Conservation (phyloP, 768 basidiomycete genomes). For the Gymnopilus dilepis region DNA sequence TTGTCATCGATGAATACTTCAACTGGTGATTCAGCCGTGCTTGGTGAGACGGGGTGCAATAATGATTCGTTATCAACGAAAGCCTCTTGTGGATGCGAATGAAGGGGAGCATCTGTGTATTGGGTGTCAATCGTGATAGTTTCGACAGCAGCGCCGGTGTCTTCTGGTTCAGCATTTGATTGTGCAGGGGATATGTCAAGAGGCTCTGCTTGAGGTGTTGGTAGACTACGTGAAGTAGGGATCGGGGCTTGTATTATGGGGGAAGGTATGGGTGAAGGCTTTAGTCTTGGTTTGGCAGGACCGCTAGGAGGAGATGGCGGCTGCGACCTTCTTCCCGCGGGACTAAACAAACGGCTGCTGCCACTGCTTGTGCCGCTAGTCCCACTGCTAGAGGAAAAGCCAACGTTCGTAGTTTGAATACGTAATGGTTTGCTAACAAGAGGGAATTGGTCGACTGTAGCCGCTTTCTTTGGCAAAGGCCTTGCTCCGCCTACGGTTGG, state of each 20-base stretch:
- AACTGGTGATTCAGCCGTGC: slow-evolving; percentile 18
- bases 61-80: slow-evolving; percentile 21
- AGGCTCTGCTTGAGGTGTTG: slow-evolving; percentile 1
- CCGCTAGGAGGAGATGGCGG: slow-evolving; percentile 22
- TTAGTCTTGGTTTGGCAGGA: slow-evolving; percentile 15
- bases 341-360: slow-evolving; percentile 8
- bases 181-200: not conserved
- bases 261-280: slow-evolving; percentile 13
- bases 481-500: slow-evolving; percentile 16
- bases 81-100: slow-evolving; percentile 20
- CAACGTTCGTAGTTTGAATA: slow-evolving; percentile 11
- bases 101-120: slow-evolving; percentile 18
- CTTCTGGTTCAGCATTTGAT: not conserved
- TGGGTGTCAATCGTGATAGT: slow-evolving; percentile 9
- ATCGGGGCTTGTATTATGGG: slow-evolving; percentile 9
- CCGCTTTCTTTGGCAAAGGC: slow-evolving; percentile 12
- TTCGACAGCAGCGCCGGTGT: not conserved
- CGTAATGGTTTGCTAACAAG: slow-evolving; percentile 4
- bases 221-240: slow-evolving; percentile 3
- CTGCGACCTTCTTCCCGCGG: slow-evolving; percentile 16
- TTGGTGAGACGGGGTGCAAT: slow-evolving; percentile 2
- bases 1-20: slow-evolving; percentile 32
- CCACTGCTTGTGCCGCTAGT: not conserved
- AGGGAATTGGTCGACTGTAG: slow-evolving; percentile 6
- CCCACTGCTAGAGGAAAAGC: not conserved